Base-by-base conservation (phyloP, 257 asterid species). In the Vinca minor region DNA sequence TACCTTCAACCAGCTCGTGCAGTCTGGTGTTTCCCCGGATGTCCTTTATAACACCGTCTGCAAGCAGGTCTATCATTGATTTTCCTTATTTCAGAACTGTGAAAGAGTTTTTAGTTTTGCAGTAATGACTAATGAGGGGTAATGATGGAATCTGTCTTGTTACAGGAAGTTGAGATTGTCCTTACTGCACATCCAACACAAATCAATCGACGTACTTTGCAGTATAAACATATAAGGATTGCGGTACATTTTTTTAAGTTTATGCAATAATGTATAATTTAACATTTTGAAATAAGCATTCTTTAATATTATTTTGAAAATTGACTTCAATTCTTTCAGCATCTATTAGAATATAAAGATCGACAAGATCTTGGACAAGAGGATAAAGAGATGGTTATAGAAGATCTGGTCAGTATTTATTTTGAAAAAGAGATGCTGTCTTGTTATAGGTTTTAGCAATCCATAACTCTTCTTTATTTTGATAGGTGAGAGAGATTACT, bases 161-260 rank as follows among this genome's bases (percentile, higher is more conserved):
- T 53, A 52, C 87, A 92, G 98, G 95, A 70, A 68, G 96, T 92
- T 73, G 98, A 87, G 85, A 89, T 92, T 82, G 98, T 92, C 71
- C 95, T 92, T 72, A 92, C 98, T 55, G 98, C 98, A 64, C 98
- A 92, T 68, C 98, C 98, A 48, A 92, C 98, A 3, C 98, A 92
- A 75, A 92, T 92, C 65, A 89, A 89, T 64, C 86, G 96, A 10
- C 86, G 98, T 58, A 89, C 98, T 23, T 73, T 92, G 77, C 98
- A 92, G 70, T 92, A 92, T 79, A 92, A 92, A 72, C 98, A 92
- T 79, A 85, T 89, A 38, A 87, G 92, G 79, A 85, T 92, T 73
- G 95, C 96, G 28, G 98, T 92, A 82, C 65, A 80, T 56, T 25
- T 38, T 69, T 63, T 61, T 14, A 54, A 13, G 34, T 54, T 25